Conservation (phyloP, 2,329 filamentous ascomycete genomes). For the Diaporthe sp. region DNA sequence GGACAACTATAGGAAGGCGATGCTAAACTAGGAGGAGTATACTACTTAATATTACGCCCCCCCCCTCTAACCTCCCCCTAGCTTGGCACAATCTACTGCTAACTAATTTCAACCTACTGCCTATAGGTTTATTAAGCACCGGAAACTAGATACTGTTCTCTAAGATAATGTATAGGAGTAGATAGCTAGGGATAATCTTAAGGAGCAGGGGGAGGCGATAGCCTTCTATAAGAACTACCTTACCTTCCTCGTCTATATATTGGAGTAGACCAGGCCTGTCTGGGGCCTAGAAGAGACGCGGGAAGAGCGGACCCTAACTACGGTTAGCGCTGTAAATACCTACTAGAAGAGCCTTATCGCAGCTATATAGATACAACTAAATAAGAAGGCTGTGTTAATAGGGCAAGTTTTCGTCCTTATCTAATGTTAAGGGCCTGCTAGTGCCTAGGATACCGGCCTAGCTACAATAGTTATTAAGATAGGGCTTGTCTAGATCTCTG, state of each 20-base stretch:
- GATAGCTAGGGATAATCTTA: too few relatives aligned
- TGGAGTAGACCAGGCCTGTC: neutral
- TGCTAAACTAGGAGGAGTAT: neutral
- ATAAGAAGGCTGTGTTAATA: neutral
- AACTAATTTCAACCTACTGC: too few relatives aligned
- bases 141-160: neutral
- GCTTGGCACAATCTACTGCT: neutral
- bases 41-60: neutral
- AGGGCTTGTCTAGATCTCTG: neutral
- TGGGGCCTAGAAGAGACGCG: neutral
- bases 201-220: neutral
- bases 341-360: neutral
- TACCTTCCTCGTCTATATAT: neutral
- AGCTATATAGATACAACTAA: neutral
- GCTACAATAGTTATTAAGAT: neutral
- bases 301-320: neutral
- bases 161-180: neutral
- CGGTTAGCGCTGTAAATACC: neutral
- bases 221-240: neutral
- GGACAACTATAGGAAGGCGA: neutral
- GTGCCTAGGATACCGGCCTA: neutral
- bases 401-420: too few relatives aligned
- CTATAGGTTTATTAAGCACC: neutral
- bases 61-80: neutral
- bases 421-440: neutral